Conservation (phyloP, 2,329 filamentous ascomycete genomes). For the Chrysoporthe cubensis region DNA sequence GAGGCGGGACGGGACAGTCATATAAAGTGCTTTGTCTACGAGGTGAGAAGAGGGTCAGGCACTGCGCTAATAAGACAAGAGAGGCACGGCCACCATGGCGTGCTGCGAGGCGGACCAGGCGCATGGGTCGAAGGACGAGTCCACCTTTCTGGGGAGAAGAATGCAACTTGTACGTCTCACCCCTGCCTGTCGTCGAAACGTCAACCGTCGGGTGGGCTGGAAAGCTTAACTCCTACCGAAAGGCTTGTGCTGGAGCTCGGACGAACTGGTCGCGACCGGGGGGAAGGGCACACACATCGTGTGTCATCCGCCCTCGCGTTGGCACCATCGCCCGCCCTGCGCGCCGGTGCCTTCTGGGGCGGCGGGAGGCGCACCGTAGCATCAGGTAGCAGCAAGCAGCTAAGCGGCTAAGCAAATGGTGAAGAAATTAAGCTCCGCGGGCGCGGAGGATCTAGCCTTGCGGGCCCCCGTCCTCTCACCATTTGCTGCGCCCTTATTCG, state of each 20-base stretch:
- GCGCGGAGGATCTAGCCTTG: background rate
- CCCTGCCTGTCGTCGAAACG: background rate
- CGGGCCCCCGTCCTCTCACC: background rate
- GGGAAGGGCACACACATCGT: background rate
- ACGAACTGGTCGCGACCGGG: background rate
- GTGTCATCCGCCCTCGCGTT: background rate
- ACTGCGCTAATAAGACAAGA: background rate
- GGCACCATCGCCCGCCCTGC: background rate
- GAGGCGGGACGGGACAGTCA: background rate
- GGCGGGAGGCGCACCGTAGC: background rate
- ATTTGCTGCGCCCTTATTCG: too few species aligned
- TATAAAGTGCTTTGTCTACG: slow-evolving; percentile 1
- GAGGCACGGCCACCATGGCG: background rate
- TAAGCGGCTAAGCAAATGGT: background rate
- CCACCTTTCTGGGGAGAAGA: background rate
- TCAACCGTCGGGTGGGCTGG: background rate
- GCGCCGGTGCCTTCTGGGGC: background rate
- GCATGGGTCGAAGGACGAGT: background rate
- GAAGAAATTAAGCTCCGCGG: background rate
- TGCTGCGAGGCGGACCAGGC: background rate
- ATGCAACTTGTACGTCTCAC: background rate
- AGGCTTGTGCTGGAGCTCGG: background rate
- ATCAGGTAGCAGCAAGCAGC: background rate
- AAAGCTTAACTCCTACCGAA: background rate
- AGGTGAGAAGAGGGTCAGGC: background rate